Evolutionary conservation across 768 basidiomycete genomes (phyloP), one percentile per base, ranked within the genome.

Genomic region (Lyophyllum shimeji): DNA sequence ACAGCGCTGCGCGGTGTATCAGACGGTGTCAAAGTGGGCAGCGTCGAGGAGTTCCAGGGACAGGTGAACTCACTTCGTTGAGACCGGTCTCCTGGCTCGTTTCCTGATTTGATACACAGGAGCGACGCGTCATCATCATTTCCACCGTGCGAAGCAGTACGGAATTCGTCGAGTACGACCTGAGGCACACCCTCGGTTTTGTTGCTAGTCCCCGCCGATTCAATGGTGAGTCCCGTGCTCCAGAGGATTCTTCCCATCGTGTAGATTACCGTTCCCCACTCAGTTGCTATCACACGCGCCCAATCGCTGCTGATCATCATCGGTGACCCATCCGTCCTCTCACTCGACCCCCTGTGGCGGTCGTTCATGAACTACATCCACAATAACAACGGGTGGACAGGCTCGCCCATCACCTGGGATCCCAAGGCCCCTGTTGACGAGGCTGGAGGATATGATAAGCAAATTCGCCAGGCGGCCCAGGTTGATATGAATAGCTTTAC

Each of bases 21-120:
- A 63, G 63, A 55, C 74, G 60, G 58, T 60, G 31, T 86, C 63
- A 86, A 82, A 55, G 83, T 87, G 12, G 86, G 84, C 27, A 83
- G 81, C 43, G 85, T 86, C 5, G 86, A 89, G 65, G 83, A 85
- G 53, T 87, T 85, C 67, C 86, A 87, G 66, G 86, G 86, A 3
- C 84, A 86, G 68, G 84, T 81, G 48, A 25, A 67, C 57, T 55
- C 52, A 18, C 23, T 4, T 44, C 17, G 12, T 74, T 17, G 53
- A 60, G 0, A 72, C 69, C 57, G 7, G 29, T 46, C 15, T 11
- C 29, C 4, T 29, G 5, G 13, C n/a, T 71, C 71, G 1, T 49
- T 74, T 13, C 63, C 75, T 77, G 73, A 65, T 69, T 50, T 15
- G 18, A 2, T 31, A 20, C 43, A 12, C 52, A 84, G 82, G 83